These are phyloP conservation scores for Curvularia verruculosa DNA, from an alignment of 2,329 filamentous ascomycete species.

Conservation along the genomic window DNA sequence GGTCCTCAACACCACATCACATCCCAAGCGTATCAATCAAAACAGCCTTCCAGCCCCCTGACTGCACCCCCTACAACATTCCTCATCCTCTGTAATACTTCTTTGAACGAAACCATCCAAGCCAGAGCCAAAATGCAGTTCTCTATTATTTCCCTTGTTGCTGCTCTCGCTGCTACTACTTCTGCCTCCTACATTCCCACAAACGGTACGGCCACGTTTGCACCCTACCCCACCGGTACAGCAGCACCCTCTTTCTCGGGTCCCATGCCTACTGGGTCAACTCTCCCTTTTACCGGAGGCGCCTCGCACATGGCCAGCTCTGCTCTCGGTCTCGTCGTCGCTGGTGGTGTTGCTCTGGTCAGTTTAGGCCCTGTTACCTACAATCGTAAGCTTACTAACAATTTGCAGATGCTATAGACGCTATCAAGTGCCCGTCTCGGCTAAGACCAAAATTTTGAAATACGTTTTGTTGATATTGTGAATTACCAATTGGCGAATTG, in stretches of 20 bases:
- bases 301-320: slow-evolving; percentile 34
- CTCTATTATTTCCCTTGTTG: slow-evolving; percentile 34
- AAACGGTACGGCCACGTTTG: slow-evolving; percentile 33
- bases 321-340: slow-evolving; percentile 36
- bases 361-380: slow-evolving; percentile 4
- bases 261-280: slow-evolving; percentile 21
- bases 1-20: neutral
- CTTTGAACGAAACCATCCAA: slow-evolving; percentile 9
- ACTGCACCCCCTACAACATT: neutral
- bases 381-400: slow-evolving; percentile 8
- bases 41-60: neutral
- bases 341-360: slow-evolving; percentile 43
- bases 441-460: neutral
- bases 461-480: slow-evolving; percentile 6
- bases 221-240: slow-evolving; percentile 37
- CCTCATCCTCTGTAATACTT: neutral
- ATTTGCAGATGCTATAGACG: slow-evolving; percentile 17
- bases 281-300: slow-evolving; percentile 37
- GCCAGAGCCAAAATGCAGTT: slow-evolving; percentile 39
- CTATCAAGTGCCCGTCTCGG: neutral
- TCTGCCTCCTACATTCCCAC: slow-evolving; percentile 31
- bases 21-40: slow-evolving; percentile 5
- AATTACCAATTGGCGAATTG: slow-evolving; percentile 12
- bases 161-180: slow-evolving; percentile 36
- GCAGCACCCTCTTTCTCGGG: slow-evolving; percentile 24